Conservation (phyloP, 2,329 filamentous ascomycete species). For the Knufia fluminis region DNA sequence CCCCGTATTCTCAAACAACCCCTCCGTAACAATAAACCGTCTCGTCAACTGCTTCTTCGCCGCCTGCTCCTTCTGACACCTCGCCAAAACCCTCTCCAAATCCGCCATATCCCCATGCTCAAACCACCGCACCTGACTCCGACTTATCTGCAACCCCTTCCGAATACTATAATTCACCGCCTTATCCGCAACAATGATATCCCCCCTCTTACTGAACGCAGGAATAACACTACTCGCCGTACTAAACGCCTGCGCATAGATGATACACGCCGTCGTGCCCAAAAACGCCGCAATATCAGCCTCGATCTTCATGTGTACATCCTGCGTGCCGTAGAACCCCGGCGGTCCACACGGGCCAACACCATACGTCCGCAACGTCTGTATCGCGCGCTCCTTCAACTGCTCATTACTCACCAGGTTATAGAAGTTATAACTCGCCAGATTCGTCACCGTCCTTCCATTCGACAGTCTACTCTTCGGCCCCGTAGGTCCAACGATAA, state of each 20-base stretch:
- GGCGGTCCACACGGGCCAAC: conserved; percentile 95
- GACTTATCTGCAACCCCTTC: conserved; percentile 85
- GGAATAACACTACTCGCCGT: conserved; percentile 97
- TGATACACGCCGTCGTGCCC: conserved; percentile 78
- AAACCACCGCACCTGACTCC: conserved; percentile 87
- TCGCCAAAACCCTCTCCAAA: conserved; percentile 73
- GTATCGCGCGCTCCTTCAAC: conserved; percentile 89
- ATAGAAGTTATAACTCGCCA: conserved; percentile 95
- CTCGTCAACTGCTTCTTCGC: conserved; percentile 74
- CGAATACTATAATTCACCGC: conserved; percentile 89
- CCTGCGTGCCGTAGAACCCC: conserved; percentile 96
- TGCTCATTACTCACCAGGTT: conserved; percentile 90
- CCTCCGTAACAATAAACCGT: conserved; percentile 93
- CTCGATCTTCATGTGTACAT: conserved; percentile 96
- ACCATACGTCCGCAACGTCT: conserved; percentile 87
- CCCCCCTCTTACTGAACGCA: conserved; percentile 90
- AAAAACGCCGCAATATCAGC: conserved; percentile 84
- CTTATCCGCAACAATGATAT: conserved; percentile 92
- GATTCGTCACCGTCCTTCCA: conserved; percentile 83
- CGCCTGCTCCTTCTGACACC: conserved; percentile 78
- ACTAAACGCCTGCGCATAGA: conserved; percentile 93
- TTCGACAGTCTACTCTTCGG: conserved; percentile 82
- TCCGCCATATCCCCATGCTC: conserved; percentile 95
- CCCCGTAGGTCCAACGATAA: conserved; percentile 82
- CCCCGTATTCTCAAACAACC: conserved; percentile 81